A percentile compares a stretch with the other conserved stretches of the same genome.
These are phyloP conservation scores for Penicillium bovifimosum DNA, from an alignment of 495 filamentous ascomycete genomes.

Conservation along the genomic window DNA sequence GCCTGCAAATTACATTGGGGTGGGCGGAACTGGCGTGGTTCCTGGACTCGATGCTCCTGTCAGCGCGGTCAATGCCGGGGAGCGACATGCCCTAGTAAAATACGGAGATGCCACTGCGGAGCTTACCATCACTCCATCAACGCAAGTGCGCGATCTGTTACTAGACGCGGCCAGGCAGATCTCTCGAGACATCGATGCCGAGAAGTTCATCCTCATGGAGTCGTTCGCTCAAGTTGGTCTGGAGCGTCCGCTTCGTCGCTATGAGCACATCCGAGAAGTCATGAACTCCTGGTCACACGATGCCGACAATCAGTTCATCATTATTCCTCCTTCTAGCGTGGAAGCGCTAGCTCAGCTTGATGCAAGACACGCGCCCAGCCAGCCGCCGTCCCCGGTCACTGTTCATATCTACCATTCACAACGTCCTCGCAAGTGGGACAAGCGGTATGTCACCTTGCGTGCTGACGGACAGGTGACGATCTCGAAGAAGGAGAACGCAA, in stretches of 20 bases:
- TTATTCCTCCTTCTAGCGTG: constrained; percentile 48
- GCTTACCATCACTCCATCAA: constrained; percentile 65
- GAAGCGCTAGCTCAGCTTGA: constrained; percentile 46
- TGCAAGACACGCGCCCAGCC: constrained; percentile 46
- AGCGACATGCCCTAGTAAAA: constrained; percentile 64
- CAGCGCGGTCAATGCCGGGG: constrained; percentile 78
- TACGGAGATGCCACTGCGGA: constrained; percentile 56
- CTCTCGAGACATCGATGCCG: constrained; percentile 52
- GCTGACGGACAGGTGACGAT: constrained; percentile 69
- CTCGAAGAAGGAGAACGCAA: constrained; percentile 57
- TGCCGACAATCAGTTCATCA: constrained; percentile 59
- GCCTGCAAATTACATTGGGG: constrained; percentile 22
- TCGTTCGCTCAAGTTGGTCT: constrained; percentile 70
- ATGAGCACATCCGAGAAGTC: constrained; percentile 82
- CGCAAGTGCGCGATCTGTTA: constrained; percentile 69
- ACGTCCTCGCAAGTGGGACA: constrained; percentile 77
- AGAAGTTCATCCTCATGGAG: constrained; percentile 66
- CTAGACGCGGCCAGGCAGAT: constrained; percentile 50
- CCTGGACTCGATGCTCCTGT: constrained; percentile 73
- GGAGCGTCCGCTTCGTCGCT: constrained; percentile 75
- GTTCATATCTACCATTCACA: constrained; percentile 76
- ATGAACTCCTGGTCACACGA: constrained; percentile 90
- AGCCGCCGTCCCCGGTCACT: constrained; percentile 56
- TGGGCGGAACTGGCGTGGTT: constrained; percentile 44
- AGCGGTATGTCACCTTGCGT: constrained; percentile 70